Conservation (phyloP, 2,329 filamentous ascomycete genomes). For the Fusarium nodosum region DNA sequence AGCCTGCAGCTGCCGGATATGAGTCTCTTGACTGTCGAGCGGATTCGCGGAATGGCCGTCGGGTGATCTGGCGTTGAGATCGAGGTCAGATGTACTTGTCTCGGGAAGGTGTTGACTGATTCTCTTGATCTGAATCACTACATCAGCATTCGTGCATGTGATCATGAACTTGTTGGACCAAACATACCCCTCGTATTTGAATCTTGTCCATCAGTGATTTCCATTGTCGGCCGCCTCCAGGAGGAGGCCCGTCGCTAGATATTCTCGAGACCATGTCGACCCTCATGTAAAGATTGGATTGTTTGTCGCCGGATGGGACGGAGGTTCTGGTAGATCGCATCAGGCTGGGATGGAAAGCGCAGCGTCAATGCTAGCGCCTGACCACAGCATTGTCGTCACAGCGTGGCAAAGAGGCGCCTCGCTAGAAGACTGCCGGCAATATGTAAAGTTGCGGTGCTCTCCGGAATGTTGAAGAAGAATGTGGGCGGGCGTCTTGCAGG, state of each 20-base stretch:
- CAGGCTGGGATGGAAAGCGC: conserved; percentile 43
- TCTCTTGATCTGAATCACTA: conserved; percentile 17
- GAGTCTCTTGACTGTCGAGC: conserved; percentile 52
- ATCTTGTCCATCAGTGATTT: conserved; percentile 39
- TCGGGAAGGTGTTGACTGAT: conserved; percentile 42
- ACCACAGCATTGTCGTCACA: conserved; percentile 48
- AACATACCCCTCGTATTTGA: conserved; percentile 29
- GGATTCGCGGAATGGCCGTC: conserved; percentile 47
- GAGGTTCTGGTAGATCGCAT: conserved; percentile 44
- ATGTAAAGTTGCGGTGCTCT: neutral
- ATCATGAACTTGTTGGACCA: conserved; percentile 16
- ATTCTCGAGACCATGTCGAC: conserved; percentile 52
- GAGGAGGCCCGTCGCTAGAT: conserved; percentile 48
- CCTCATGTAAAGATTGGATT: conserved; percentile 32
- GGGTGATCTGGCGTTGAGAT: conserved; percentile 44
- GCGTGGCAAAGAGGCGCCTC: conserved; percentile 42
- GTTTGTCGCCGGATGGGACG: conserved; percentile 35
- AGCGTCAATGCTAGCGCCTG: conserved; percentile 46
- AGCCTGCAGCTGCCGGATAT: conserved; percentile 54
- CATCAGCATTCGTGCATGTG: conserved; percentile 9
- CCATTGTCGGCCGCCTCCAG: conserved; percentile 38
- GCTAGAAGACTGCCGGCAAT: conserved; percentile 30
- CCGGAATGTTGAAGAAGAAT: neutral
- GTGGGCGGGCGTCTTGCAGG: neutral
- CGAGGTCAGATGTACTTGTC: conserved; percentile 49